These are phyloP conservation scores for Fonsecaea erecta DNA, from an alignment of 2,329 filamentous ascomycete genomes.

Conservation along the genomic window DNA sequence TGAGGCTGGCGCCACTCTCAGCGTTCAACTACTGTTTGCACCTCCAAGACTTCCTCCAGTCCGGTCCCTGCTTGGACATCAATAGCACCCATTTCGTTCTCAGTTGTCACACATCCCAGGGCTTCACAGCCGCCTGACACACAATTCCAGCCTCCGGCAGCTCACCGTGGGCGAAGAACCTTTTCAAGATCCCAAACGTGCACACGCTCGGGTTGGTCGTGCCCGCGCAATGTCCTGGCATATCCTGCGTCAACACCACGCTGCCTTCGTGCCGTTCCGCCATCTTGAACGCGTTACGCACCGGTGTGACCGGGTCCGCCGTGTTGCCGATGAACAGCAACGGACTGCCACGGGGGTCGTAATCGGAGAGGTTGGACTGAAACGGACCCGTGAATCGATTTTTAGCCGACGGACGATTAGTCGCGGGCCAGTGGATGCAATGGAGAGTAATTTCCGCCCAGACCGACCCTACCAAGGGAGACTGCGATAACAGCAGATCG, in stretches of 20 bases:
- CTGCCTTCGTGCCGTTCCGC: conserved; percentile 50
- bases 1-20: background rate
- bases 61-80: background rate
- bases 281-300: conserved; percentile 48
- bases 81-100: background rate
- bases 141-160: conserved; percentile 45
- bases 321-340: conserved; percentile 63
- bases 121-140: conserved; percentile 47
- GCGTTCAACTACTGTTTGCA: background rate
- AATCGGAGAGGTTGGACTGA: conserved; percentile 32
- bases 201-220: conserved; percentile 46
- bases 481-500: conserved; percentile 30
- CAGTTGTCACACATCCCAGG: conserved; percentile 32
- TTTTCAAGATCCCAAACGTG: conserved; percentile 43
- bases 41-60: background rate
- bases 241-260: conserved; percentile 52
- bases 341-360: conserved; percentile 46
- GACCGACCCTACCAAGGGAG: conserved; percentile 36
- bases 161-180: conserved; percentile 50
- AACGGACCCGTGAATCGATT: conserved; percentile 45
- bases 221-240: conserved; percentile 44
- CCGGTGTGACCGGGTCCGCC: conserved; percentile 64
- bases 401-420: conserved; percentile 37
- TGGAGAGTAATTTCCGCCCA: conserved; percentile 46
- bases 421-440: conserved; percentile 46